A percentile compares a stretch with the other conserved stretches of the same genome.
These are phyloP conservation scores for Mycena indigotica DNA, from an alignment of 768 basidiomycete genomes.

Conservation along the genomic window DNA sequence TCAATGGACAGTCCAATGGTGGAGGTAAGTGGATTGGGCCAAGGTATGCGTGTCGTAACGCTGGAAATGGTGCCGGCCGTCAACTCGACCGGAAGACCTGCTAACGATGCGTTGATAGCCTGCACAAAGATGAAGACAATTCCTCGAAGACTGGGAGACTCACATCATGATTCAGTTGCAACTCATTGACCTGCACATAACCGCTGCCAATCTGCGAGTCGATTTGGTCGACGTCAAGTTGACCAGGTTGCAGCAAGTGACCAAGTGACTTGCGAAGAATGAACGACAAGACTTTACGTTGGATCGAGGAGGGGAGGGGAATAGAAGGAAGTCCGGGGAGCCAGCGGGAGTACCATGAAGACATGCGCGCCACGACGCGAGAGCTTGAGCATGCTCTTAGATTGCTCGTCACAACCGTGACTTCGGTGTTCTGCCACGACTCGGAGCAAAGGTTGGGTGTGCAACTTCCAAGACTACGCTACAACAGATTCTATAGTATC, in stretches of 20 bases:
- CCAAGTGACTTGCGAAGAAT: conserved; percentile 82
- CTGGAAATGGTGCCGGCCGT: conserved; percentile 73
- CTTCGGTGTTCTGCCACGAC: no score
- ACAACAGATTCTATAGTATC: no score
- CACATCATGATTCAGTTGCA: conserved; percentile 78
- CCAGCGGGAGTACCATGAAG: conserved; percentile 60
- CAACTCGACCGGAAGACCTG: conserved; percentile 66
- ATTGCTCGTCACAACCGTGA: neutral
- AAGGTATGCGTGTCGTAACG: conserved; percentile 78
- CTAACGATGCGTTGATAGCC: conserved; percentile 78
- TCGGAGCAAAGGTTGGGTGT: no score
- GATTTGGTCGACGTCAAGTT: conserved; percentile 83
- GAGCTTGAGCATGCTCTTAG: neutral
- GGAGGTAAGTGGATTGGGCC: conserved; percentile 81
- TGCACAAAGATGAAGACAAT: conserved; percentile 33
- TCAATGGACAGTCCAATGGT: conserved; percentile 70
- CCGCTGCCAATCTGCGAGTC: conserved; percentile 94
- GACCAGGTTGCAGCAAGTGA: conserved; percentile 85
- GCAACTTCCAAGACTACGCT: no score
- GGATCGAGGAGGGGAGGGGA: conserved; percentile 69
- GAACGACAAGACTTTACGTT: conserved; percentile 89
- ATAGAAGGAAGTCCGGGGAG: conserved; percentile 67
- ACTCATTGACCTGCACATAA: conserved; percentile 80
- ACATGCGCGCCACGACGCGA: conserved; percentile 33
- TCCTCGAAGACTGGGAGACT: conserved; percentile 31